Percentiles rank a stretch among this genome's conserved stretches.
These are phyloP conservation scores for Amylostereum chailletii DNA, from an alignment of 1,284 basidiomycete species.

Conservation along the genomic window DNA sequence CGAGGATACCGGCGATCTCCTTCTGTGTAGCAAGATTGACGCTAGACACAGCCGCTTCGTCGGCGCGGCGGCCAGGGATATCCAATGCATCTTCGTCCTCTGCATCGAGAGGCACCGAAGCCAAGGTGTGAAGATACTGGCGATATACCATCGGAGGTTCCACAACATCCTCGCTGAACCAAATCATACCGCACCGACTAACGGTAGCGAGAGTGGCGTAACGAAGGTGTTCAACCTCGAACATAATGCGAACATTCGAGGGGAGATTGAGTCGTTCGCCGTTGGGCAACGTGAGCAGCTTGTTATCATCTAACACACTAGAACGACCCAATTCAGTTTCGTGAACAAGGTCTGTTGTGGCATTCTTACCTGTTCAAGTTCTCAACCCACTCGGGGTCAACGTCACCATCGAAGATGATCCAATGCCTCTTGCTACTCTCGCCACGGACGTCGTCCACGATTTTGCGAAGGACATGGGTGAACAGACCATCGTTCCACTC, in stretches of 20 bases:
- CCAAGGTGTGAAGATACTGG: slow-evolving; percentile 79
- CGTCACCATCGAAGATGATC: slow-evolving; percentile 99
- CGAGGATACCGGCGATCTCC: slow-evolving; percentile 70
- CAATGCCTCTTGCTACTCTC: slow-evolving; percentile 96
- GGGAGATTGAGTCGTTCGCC: slow-evolving; percentile 97
- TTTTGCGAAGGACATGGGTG: slow-evolving; percentile 95
- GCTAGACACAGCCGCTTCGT: slow-evolving; percentile 39
- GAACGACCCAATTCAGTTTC: slow-evolving; percentile 4
- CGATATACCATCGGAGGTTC: slow-evolving; percentile 87
- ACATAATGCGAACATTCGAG: slow-evolving; percentile 97
- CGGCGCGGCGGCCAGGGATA: slow-evolving; percentile 47
- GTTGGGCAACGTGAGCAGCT: slow-evolving; percentile 93
- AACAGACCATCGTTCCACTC: slow-evolving; percentile 99
- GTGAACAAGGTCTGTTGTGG: slow-evolving; percentile 5
- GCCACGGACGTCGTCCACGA: slow-evolving; percentile 97
- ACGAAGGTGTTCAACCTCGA: slow-evolving; percentile 96
- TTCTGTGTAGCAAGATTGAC: slow-evolving; percentile 74
- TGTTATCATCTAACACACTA: slow-evolving; percentile 99
- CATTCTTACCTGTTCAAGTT: slow-evolving; percentile 84
- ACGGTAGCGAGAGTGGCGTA: slow-evolving; percentile 98
- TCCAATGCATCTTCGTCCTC: slow-evolving; percentile 83
- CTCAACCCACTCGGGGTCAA: slow-evolving; percentile 99
- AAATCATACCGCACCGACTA: slow-evolving; percentile 99
- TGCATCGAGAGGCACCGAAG: slow-evolving; percentile 75
- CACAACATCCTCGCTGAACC: slow-evolving; percentile 98